Conservation (phyloP, 176 grass and related monocot species). For the Stipa capillata region DNA sequence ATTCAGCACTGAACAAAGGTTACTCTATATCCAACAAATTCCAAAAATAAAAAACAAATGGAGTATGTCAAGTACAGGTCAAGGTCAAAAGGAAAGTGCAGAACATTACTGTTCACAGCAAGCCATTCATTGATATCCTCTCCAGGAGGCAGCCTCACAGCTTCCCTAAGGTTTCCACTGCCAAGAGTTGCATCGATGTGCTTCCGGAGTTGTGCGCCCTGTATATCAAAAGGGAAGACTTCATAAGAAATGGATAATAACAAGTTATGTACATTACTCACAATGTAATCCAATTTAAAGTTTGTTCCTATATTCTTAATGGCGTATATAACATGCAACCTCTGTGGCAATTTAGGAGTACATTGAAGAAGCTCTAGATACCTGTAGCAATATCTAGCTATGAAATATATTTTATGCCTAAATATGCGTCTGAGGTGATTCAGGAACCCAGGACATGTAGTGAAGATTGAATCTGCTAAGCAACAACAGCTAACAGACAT, state of each 20-base stretch:
- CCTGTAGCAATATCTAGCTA: not conserved
- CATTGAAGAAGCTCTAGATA: not conserved
- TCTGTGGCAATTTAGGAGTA: not conserved
- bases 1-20: not conserved
- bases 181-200: conserved; percentile 97
- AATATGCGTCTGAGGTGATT: not conserved
- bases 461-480: not conserved
- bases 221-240: conserved; percentile 12
- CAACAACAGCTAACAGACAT: not conserved
- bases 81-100: not conserved
- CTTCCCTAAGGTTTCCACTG: conserved; percentile 98
- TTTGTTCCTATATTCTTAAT: not conserved
- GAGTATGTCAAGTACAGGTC: not conserved
- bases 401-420: not conserved
- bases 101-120: conserved; percentile 94
- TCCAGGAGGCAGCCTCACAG: conserved; percentile 93
- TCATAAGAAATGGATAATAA: not conserved
- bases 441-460: not conserved
- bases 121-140: conserved; percentile 99
- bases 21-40: not conserved
- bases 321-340: not conserved
- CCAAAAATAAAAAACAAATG: not conserved
- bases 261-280: conserved; percentile 1
- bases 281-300: not conserved
- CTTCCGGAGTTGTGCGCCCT: conserved; percentile 92